Evolutionary conservation across 176 grass and related monocot species (phyloP), one percentile per base, ranked within the genome.

Genomic region (Puccinellia tenuiflora): DNA sequence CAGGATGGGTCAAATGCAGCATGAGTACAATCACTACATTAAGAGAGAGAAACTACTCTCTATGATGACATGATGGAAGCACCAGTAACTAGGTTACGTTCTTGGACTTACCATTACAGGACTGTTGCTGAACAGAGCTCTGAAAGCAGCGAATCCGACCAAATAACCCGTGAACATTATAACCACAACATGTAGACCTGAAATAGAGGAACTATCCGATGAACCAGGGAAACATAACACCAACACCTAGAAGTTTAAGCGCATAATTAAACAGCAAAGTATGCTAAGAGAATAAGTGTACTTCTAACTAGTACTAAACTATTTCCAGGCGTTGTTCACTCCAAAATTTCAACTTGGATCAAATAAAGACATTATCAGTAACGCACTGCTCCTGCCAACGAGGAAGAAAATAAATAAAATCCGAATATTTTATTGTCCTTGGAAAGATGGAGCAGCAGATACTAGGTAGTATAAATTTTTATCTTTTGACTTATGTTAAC

Each of bases 81-180:
- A 73, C 15, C 1, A 21, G 10, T 9, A 54, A 51, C 38, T n/a
- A 47, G 15, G 51, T 38, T 17, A 21, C 2, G 2, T 22, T 76
- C 16, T 30, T 43, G 25, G 76, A 79, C 82, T 86, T 92, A 97
- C 94, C 94, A 97, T 86, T 50, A 92, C 79, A 79, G 89, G 68
- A 85, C 83, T 97, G 83, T 94, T 91, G 85, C 86, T 87, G 79
- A 97, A 92, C 38, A 97, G 77, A 80, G 91, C 96, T 88, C 84
- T 95, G 71, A 94, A 97, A 67, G 85, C 75, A 67, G 83, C 83
- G 86, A 82, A 90, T 25, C 94, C 94, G 6, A 97, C 94, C 92
- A 97, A 90, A 81, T 97, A 99, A 60, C 89, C 96, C 0, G 93
- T 99, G 61, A 99, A 96, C 93, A 96, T 99, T 78, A 73, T 73